Percentiles rank a stretch among this genome's conserved stretches.
Conservation (phyloP, 441 rosid genomes). For the Jatropha podagrica region DNA sequence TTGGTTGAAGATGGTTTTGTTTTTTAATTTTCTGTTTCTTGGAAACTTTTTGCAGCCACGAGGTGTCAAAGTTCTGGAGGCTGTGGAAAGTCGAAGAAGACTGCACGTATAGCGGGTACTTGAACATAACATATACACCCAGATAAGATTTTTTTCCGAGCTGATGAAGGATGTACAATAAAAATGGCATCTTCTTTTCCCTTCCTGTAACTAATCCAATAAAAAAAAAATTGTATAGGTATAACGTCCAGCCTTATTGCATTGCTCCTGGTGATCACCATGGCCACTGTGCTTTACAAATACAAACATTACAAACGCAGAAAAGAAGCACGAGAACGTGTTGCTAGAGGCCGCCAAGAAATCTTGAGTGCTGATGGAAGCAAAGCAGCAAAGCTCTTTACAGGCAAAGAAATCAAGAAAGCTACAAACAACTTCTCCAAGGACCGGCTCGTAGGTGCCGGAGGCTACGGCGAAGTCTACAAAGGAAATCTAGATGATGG, state of each 20-base stretch:
- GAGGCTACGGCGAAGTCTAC: constrained; percentile 60
- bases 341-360: constrained; percentile 37
- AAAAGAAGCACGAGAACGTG: constrained; percentile 32
- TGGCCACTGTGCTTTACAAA: constrained; percentile 29
- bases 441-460: constrained; percentile 46
- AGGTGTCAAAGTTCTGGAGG: constrained; percentile 34
- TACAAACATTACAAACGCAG: constrained; percentile 33
- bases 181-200: not conserved
- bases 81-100: constrained; percentile 27
- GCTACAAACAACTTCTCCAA: constrained; percentile 51
- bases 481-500: constrained; percentile 51
- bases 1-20: not conserved
- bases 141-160: too few relatives aligned
- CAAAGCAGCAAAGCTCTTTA: constrained; percentile 44
- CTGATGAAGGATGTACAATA: too few relatives aligned
- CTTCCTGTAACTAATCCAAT: not conserved
- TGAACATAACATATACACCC: too few relatives aligned
- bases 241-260: constrained; percentile 31
- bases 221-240: constrained; percentile 27
- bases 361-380: constrained; percentile 43
- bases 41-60: constrained; percentile 17
- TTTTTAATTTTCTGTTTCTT: not conserved
- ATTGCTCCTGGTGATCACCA: constrained; percentile 12
- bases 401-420: constrained; percentile 46
- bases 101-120: constrained; percentile 36